Evolutionary conservation across 306 rosid species (phyloP), one percentile per base, ranked within the genome.

Genomic region (Sesbania bispinosa): DNA sequence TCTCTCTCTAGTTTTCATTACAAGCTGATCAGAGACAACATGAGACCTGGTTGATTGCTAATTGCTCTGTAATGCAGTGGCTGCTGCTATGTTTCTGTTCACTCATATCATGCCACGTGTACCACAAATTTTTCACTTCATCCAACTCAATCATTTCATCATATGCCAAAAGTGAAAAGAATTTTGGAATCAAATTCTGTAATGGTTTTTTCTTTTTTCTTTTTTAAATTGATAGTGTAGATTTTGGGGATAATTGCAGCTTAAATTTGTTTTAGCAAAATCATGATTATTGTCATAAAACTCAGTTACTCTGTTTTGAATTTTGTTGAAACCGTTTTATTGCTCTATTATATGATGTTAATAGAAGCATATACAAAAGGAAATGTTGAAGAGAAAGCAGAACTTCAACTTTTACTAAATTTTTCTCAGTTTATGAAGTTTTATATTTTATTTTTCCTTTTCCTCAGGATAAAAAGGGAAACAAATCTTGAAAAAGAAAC

Each of bases 101-200:
- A 32, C n/a, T 69, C 57, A 68, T 69, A 1, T 39, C 46, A 7
- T 63, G 64, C 69, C 77, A 69, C 35, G 64, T 75, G 69, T 74
- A 1, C 7, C 7, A 0, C 19, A 14, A 19, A 3, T 2, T 20
- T 14, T 47, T 11, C 18, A 32, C 18, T 54, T 4, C 58, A 26
- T 67, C 70, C 36, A 3, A 10, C n/a, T 74, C 21, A 11, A 38
- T 26, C 24, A 6, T n/a, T 60, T 59, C 16, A 2, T 15, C 75
- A 7, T 19, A n/a, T 18, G 10, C 29, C 18, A 14, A 67, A 16
- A n/a, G 5, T 36, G 69, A 24, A 65, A 32, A 32, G 5, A 20
- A 21, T 30, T 9, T 24, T 57, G 35, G 50, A 48, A 62, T 23
- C 15, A 0, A 10, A 27, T 42, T 18, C 58, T 51, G 6, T 21